Evolutionary conservation across 2,329 filamentous ascomycete species (phyloP), one percentile per base, ranked within the genome.

Genomic region (Cordyceps farinosa): DNA sequence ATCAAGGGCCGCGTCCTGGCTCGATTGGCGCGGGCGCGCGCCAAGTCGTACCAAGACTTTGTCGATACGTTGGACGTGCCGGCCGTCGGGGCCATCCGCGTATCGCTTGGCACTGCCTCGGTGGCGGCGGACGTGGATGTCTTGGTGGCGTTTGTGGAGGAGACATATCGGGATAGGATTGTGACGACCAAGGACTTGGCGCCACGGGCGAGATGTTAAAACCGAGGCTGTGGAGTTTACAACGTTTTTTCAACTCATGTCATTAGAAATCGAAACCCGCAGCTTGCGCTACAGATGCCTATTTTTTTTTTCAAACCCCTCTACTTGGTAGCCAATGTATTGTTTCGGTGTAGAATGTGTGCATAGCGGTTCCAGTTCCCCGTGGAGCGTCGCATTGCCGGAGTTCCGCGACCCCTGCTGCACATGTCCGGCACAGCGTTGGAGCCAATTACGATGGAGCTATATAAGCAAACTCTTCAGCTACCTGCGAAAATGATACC

Each of bases 101-200:
- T 79, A 0, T 78, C 76, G 2, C 75, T 79, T 62, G 77, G 77
- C 27, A 65, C 77, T 22, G 75, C 73, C 1, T 77, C 76, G 10
- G 76, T 68, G 17, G 64, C 67, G 2, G 67, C 61, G 0, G 77
- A 78, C 45, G 71, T 78, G 1, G 73, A 77, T n/a, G 65, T 63
- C 6, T 75, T 78, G 53, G 68, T 78, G 51, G 66, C 61, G 1
- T 79, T 77, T 67, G 70, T 69, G 0, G 64, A 70, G 42, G 66
- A 65, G 47, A 72, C 69, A 0, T 79, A 76, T 62, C 69, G 66
- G 32, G 72, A 78, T 54, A 68, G 76, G 1, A 36, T 65, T 10
- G 67, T 66, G 0, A 61, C 44, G 15, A 59, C 27, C 0, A 59
- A 62, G 9, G 53, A 64, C 0, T 50, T 69, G 11, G 62, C 55